phyloP scores from a whole-genome alignment of 768 basidiomycete genomes.

The Coprinellus micaceus region DNA sequence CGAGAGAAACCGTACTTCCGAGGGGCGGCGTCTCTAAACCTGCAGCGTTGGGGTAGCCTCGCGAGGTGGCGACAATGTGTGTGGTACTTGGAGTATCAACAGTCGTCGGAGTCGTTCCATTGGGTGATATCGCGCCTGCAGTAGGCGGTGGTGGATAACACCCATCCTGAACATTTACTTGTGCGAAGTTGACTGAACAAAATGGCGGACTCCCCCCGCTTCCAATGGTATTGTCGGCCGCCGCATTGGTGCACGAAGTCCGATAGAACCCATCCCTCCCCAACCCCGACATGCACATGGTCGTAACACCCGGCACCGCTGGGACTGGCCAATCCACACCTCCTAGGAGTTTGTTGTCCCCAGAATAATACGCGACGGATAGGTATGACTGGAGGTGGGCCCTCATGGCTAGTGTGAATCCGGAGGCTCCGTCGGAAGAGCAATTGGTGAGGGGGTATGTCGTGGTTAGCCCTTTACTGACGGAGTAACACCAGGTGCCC shows the following conservation, averaged over 20 bases:
- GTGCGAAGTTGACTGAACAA: slow-evolving; percentile 3
- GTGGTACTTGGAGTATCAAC: too few relatives aligned
- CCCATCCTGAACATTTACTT: slow-evolving; percentile 9
- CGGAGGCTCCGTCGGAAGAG: neutral
- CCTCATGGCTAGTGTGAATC: neutral
- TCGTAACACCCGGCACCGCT: slow-evolving; percentile 1
- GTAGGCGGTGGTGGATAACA: neutral
- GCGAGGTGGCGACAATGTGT: too few relatives aligned
- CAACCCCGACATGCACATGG: slow-evolving; percentile 8
- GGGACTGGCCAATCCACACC: slow-evolving; percentile 8
- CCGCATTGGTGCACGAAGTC: slow-evolving; percentile 8
- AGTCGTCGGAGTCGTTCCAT: too few relatives aligned
- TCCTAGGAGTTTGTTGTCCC: slow-evolving; percentile 9
- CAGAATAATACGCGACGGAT: slow-evolving; percentile 12
- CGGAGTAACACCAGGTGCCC: slow-evolving; percentile 10
- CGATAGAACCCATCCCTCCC: slow-evolving; percentile 8
- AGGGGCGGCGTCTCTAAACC: too few relatives aligned
- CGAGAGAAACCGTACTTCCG: too few relatives aligned
- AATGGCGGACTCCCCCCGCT: neutral
- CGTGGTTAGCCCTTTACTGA: neutral
- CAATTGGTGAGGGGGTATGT: neutral
- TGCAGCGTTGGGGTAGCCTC: too few relatives aligned
- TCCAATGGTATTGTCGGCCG: slow-evolving; percentile 1
- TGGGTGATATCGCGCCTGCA: neutral
- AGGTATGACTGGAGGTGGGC: slow-evolving; percentile 8